Evolutionary conservation across 805 yeast species (phyloP), one percentile per base, ranked within the genome.

Genomic region (Candida schatavii): DNA sequence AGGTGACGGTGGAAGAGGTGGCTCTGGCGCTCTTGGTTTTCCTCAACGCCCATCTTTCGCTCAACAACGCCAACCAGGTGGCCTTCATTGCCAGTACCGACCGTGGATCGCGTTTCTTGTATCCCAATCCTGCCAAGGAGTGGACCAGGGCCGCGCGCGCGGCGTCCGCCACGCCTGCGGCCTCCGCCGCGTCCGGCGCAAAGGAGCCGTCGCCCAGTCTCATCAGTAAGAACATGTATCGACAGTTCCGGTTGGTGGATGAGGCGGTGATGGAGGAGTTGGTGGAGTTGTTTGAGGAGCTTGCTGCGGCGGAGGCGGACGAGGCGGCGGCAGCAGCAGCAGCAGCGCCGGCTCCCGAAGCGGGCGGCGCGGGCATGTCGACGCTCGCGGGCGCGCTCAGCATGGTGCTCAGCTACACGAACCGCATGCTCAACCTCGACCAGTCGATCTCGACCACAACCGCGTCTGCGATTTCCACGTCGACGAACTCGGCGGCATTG

Each of bases 31-130:
- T 90, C 6, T 62, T 88, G 25, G 88, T 93, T 19, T 81, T 85
- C 54, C 60, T 90, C 39, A 93, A 93, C 60, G 89, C 95, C 1
- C 99, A 93, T 60, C 59, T 93, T 36, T 83, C 98, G 0, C 71
- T 88, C 39, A 87, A 87, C 61, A 86, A 85, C 50, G 80, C 89
- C 28, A 93, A 93, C 59, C 78, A 78, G 54, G 95, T 91, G 7
- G 85, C 93, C 2, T 78, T 91, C 13, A 77, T 90, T 30, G 85
- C 88, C 1, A 83, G 88, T 17, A 85, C 88, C 49, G 77, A 88
- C 1, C 62, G 66, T 11, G 88, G 91, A 0, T 81, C 95, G 0
- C 67, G 69, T 48, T 78, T 85, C 49, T 56, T 91, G 18, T 88
- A 81, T 54, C 98, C 98, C 3, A 63, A 59, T 41, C 60, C 66